phyloP scores from a whole-genome alignment of 164 flowering plant genomes.

The Vitis rotundifolia region DNA sequence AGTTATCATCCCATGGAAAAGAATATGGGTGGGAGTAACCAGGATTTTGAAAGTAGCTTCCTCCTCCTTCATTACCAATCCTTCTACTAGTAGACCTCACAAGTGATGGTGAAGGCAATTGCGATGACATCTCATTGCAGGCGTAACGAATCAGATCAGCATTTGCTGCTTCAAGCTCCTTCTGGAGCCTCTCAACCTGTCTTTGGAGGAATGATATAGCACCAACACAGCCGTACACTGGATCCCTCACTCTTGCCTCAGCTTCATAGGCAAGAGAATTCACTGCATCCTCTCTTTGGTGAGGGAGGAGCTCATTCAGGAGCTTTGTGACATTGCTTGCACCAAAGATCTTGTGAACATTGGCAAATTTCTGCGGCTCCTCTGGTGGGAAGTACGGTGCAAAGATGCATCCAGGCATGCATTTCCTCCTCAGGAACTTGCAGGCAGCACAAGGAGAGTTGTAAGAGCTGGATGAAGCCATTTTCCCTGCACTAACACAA shows the following conservation, averaged over 20 bases:
- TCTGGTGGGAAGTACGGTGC: conserved; percentile 79
- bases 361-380: conserved; percentile 74
- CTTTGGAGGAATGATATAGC: conserved; percentile 70
- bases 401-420: conserved; percentile 72
- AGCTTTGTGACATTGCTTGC: conserved; percentile 81
- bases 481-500: conserved; percentile 14
- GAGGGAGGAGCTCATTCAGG: conserved; percentile 67
- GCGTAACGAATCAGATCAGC: conserved; percentile 62
- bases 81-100: conserved; percentile 14
- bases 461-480: conserved; percentile 65
- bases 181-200: conserved; percentile 65
- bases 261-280: conserved; percentile 78
- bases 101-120: conserved; percentile 8
- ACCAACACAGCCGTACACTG: conserved; percentile 79
- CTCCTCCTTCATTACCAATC: conserved; percentile 24
- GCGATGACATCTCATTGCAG: conserved; percentile 42
- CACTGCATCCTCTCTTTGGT: conserved; percentile 80
- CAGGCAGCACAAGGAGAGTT: conserved; percentile 87
- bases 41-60: conserved; percentile 21
- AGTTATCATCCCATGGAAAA: conserved; percentile 42
- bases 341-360: conserved; percentile 77
- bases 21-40: conserved; percentile 29
- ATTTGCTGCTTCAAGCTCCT: conserved; percentile 67
- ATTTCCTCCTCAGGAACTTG: conserved; percentile 76
- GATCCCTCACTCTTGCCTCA: conserved; percentile 66